These are phyloP conservation scores for Datisca glomerata DNA, from an alignment of 306 rosid species.

Conservation along the genomic window DNA sequence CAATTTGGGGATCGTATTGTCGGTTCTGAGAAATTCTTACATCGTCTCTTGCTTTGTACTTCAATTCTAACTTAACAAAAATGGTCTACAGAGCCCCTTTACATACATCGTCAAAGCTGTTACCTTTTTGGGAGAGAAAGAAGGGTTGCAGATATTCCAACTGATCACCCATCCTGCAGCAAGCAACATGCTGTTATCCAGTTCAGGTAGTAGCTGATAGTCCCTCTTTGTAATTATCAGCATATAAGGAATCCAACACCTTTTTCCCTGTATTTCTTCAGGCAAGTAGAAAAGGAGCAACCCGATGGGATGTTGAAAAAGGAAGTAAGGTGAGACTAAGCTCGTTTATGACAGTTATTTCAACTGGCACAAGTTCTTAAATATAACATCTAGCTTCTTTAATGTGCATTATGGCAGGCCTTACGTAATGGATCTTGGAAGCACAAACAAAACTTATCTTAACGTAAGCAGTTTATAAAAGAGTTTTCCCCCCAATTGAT, in stretches of 20 bases:
- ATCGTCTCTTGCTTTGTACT: too few relatives aligned
- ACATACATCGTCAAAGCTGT: slow-evolving; percentile 93
- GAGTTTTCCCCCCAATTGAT: too few relatives aligned
- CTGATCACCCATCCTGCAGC: slow-evolving; percentile 99
- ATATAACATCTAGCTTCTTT: slow-evolving; percentile 15
- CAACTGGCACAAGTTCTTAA: slow-evolving; percentile 7
- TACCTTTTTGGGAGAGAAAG: slow-evolving; percentile 98
- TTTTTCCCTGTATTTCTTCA: slow-evolving; percentile 16
- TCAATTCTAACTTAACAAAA: neutral
- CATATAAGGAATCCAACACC: neutral
- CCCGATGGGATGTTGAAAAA: slow-evolving; percentile 55
- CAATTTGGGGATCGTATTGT: too few relatives aligned
- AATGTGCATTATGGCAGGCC: slow-evolving; percentile 39
- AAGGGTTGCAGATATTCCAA: slow-evolving; percentile 93
- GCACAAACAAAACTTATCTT: slow-evolving; percentile 92
- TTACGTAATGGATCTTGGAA: slow-evolving; percentile 96
- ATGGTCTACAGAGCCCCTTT: slow-evolving; percentile 71
- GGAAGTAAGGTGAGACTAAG: slow-evolving; percentile 60
- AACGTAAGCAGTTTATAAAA: slow-evolving; percentile 53
- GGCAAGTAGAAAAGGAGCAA: slow-evolving; percentile 83
- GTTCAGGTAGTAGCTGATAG: slow-evolving; percentile 44
- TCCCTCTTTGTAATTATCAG: slow-evolving; percentile 6
- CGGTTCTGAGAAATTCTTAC: too few relatives aligned
- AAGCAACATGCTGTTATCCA: slow-evolving; percentile 98
- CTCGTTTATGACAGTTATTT: neutral